phyloP scores from a whole-genome alignment of 768 basidiomycete genomes.

The Pluteus cervinus region DNA sequence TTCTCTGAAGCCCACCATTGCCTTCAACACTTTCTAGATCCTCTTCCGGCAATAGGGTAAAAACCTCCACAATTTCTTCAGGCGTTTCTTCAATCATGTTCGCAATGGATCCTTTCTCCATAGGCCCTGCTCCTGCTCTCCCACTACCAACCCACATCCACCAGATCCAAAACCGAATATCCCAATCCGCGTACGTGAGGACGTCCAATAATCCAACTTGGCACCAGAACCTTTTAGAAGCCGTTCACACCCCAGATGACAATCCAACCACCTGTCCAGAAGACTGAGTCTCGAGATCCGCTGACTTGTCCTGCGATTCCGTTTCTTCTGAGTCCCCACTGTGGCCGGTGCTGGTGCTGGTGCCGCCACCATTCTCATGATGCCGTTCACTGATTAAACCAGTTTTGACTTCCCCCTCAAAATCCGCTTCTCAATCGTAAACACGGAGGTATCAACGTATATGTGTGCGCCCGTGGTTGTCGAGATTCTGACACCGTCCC shows the following conservation, averaged over 20 bases:
- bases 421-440: constrained; percentile 50
- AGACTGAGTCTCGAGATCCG: no score
- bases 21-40: constrained; percentile 36
- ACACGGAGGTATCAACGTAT: constrained; percentile 49
- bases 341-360: no score
- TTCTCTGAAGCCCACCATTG: constrained; percentile 22
- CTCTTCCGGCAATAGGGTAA: constrained; percentile 61
- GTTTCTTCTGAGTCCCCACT: no score
- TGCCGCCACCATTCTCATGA: constrained; percentile 24
- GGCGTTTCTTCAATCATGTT: constrained; percentile 39
- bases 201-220: constrained; percentile 54
- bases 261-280: no score
- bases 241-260: neutral
- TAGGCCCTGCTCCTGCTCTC: constrained; percentile 11
- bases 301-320: no score
- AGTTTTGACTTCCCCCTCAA: constrained; percentile 48
- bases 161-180: neutral
- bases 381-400: constrained; percentile 31
- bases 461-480: constrained; percentile 15
- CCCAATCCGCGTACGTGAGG: no score
- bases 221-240: constrained; percentile 7
- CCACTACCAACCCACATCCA: neutral
- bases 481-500: constrained; percentile 15
- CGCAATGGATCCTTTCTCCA: constrained; percentile 31
- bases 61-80: constrained; percentile 51